Percentiles rank a stretch among this genome's conserved stretches.
Evolutionary conservation across 2,329 filamentous ascomycete species (phyloP).

Genomic region (Hymenotorrendiella dingleyae): DNA sequence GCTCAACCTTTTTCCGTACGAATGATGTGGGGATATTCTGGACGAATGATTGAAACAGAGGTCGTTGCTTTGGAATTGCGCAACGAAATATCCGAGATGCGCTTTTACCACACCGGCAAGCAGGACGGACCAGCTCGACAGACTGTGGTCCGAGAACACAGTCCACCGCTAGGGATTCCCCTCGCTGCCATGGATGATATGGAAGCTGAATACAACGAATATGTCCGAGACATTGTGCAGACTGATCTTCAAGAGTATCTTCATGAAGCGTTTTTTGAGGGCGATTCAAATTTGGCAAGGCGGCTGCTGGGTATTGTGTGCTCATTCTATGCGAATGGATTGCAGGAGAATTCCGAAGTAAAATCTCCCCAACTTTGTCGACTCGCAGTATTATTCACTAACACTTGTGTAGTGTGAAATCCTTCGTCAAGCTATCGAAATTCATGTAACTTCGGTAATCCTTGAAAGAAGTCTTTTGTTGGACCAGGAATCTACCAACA

Average conservation of each 20-base stretch:
- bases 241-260: constrained; percentile 21
- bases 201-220: constrained; percentile 21
- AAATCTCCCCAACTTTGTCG: not conserved
- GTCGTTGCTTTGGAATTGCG: constrained; percentile 25
- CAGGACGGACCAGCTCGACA: constrained; percentile 11
- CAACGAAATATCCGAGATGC: constrained; percentile 18
- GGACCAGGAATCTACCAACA: constrained; percentile 21
- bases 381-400: constrained; percentile 5
- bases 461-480: constrained; percentile 28
- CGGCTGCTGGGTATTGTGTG: constrained; percentile 21
- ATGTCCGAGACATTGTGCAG: constrained; percentile 25
- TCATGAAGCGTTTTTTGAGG: constrained; percentile 19
- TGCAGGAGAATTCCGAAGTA: constrained; percentile 23
- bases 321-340: constrained; percentile 19
- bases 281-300: constrained; percentile 23
- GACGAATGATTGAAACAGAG: constrained; percentile 17
- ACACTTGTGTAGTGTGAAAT: constrained; percentile 21
- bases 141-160: constrained; percentile 19
- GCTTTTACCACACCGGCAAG: constrained; percentile 19
- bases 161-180: constrained; percentile 27
- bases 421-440: constrained; percentile 26
- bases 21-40: constrained; percentile 27
- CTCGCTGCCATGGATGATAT: constrained; percentile 25
- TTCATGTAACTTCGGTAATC: constrained; percentile 26
- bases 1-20: constrained; percentile 18